Percentiles rank a stretch among this genome's conserved stretches.
phyloP scores from a whole-genome alignment of 352 stramenopile genomes.

The Globisporangium okanoganense region DNA sequence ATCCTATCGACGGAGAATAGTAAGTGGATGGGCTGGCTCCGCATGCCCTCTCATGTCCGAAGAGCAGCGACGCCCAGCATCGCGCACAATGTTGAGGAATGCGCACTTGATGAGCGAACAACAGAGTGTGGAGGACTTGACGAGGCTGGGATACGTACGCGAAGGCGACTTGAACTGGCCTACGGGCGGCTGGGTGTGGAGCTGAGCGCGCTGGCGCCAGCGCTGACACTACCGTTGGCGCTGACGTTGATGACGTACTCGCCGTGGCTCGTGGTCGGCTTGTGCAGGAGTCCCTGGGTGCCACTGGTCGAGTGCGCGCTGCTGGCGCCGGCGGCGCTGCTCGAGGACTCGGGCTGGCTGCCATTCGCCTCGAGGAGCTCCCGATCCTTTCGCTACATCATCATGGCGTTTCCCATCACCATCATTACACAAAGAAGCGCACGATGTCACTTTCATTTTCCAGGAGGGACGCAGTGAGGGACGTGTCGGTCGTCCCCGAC shows the following conservation, averaged over 20 bases:
- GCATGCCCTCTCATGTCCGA: not conserved
- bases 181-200: not conserved
- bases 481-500: constrained; percentile 13
- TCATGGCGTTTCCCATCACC: not conserved
- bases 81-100: not conserved
- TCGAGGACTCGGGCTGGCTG: constrained; percentile 1
- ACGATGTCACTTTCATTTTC: constrained; percentile 19
- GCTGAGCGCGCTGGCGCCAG: constrained; percentile 5
- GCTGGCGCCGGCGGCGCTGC: not conserved
- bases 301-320: constrained; percentile 1
- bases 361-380: constrained; percentile 19
- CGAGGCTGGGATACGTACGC: not conserved
- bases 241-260: constrained; percentile 25
- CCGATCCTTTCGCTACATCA: constrained; percentile 22
- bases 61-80: not conserved
- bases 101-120: not conserved
- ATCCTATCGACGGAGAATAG: not conserved
- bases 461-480: constrained; percentile 15
- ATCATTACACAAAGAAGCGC: constrained; percentile 19
- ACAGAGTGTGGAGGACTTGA: too few species aligned
- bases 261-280: constrained; percentile 8
- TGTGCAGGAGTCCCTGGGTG: constrained; percentile 14
- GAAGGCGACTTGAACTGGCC: not conserved
- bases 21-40: not conserved
- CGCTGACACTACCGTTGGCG: constrained; percentile 15